Conservation (phyloP, 768 basidiomycete genomes). For the Podaxis pistillaris region DNA sequence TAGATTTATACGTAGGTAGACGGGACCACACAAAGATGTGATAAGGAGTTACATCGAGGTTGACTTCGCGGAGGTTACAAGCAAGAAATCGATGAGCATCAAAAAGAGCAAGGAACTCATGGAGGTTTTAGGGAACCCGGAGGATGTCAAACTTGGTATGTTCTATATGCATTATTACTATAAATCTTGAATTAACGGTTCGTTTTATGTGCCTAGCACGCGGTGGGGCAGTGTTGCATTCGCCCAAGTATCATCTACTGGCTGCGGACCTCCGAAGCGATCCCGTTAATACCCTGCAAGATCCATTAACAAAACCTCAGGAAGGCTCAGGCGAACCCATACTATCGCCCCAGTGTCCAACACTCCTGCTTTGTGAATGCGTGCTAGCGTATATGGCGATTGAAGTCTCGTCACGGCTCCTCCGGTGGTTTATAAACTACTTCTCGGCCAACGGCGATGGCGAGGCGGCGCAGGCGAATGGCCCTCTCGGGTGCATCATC, state of each 20-base stretch:
- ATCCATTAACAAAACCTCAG: constrained; percentile 22
- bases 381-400: constrained; percentile 87
- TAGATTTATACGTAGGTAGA: constrained; percentile 39
- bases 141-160: constrained; percentile 44
- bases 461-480: constrained; percentile 12
- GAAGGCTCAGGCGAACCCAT: constrained; percentile 24
- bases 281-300: constrained; percentile 44
- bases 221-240: constrained; percentile 60
- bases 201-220: constrained; percentile 36
- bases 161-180: constrained; percentile 1
- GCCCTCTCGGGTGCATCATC: constrained; percentile 56
- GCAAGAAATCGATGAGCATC: constrained; percentile 80
- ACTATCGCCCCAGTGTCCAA: constrained; percentile 67
- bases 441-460: constrained; percentile 30
- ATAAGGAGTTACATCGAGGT: constrained; percentile 77
- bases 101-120: constrained; percentile 61
- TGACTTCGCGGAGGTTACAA: constrained; percentile 86
- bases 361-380: constrained; percentile 89
- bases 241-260: constrained; percentile 64
- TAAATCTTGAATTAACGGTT: constrained; percentile 4
- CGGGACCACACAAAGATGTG: constrained; percentile 46
- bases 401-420: constrained; percentile 49
- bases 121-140: constrained; percentile 45
- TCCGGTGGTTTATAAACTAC: constrained; percentile 71
- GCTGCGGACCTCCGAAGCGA: constrained; percentile 73